These are phyloP conservation scores for Penicillium robsamsonii DNA, from an alignment of 495 filamentous ascomycete species.

Conservation along the genomic window DNA sequence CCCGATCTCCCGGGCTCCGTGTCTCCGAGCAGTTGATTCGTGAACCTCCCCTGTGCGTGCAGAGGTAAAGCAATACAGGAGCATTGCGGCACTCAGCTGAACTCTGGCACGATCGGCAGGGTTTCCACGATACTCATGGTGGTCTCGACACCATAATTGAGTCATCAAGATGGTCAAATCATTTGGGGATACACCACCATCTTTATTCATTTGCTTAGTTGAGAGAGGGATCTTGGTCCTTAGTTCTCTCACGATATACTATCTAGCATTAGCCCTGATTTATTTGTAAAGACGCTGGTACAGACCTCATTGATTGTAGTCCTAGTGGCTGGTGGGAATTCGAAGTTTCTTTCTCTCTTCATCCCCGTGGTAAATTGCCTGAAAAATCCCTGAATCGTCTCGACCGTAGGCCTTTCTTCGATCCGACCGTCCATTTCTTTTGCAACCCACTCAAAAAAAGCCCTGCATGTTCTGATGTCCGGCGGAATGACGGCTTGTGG, in stretches of 20 bases:
- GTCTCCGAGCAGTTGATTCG: conserved; percentile 9
- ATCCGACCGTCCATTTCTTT: conserved; percentile 1
- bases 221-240: conserved; percentile 4
- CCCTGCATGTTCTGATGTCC: not conserved
- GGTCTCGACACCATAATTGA: conserved; percentile 14
- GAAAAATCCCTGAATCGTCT: conserved; percentile 2
- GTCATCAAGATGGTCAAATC: conserved; percentile 15
- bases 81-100: conserved; percentile 11
- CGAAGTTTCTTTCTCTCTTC: conserved; percentile 20
- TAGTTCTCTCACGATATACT: conserved; percentile 8
- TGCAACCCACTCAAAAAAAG: not conserved
- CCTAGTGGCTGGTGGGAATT: not conserved
- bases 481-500: not conserved
- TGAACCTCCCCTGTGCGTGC: conserved; percentile 11
- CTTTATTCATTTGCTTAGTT: conserved; percentile 11
- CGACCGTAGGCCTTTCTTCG: conserved; percentile 9
- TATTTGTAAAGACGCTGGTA: not conserved
- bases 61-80: conserved; percentile 17
- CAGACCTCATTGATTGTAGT: conserved; percentile 5
- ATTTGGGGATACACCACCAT: conserved; percentile 8
- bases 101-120: conserved; percentile 6
- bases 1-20: not conserved
- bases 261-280: not conserved
- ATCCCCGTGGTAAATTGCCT: conserved; percentile 2
- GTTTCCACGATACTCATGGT: conserved; percentile 5